phyloP scores from a whole-genome alignment of 2,329 filamentous ascomycete species.

The Bipolaris oryzae region DNA sequence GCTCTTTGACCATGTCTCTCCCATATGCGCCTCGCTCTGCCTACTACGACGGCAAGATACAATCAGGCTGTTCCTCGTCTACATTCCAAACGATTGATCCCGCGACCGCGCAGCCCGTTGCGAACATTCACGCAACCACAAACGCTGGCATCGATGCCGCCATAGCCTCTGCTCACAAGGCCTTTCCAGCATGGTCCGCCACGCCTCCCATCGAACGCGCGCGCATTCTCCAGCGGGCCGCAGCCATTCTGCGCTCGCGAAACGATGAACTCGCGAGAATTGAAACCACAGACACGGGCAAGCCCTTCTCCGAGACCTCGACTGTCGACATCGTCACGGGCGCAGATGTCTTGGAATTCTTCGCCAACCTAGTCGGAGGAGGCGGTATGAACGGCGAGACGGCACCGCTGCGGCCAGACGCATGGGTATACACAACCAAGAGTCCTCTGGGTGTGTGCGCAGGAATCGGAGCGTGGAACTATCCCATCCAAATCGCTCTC shows the following conservation, averaged over 20 bases:
- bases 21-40: slow-evolving; percentile 65
- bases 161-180: slow-evolving; percentile 70
- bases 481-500: slow-evolving; percentile 86
- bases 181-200: slow-evolving; percentile 77
- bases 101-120: slow-evolving; percentile 70
- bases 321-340: slow-evolving; percentile 83
- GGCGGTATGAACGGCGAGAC: slow-evolving; percentile 83
- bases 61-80: slow-evolving; percentile 63
- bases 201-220: slow-evolving; percentile 77
- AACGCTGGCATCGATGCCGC: slow-evolving; percentile 71
- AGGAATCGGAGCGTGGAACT: slow-evolving; percentile 91
- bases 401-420: slow-evolving; percentile 73
- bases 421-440: slow-evolving; percentile 83
- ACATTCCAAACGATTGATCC: slow-evolving; percentile 78
- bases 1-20: slow-evolving; percentile 36
- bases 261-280: slow-evolving; percentile 80
- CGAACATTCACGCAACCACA: slow-evolving; percentile 74
- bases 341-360: slow-evolving; percentile 85
- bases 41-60: slow-evolving; percentile 75
- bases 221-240: slow-evolving; percentile 78
- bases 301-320: slow-evolving; percentile 82
- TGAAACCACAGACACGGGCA: slow-evolving; percentile 86
- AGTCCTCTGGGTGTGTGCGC: slow-evolving; percentile 82
- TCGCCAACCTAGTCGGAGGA: slow-evolving; percentile 76
- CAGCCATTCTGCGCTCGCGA: slow-evolving; percentile 71